Conservation (phyloP, 2,329 filamentous ascomycete genomes). For the Aspergillus puulaauensis region DNA sequence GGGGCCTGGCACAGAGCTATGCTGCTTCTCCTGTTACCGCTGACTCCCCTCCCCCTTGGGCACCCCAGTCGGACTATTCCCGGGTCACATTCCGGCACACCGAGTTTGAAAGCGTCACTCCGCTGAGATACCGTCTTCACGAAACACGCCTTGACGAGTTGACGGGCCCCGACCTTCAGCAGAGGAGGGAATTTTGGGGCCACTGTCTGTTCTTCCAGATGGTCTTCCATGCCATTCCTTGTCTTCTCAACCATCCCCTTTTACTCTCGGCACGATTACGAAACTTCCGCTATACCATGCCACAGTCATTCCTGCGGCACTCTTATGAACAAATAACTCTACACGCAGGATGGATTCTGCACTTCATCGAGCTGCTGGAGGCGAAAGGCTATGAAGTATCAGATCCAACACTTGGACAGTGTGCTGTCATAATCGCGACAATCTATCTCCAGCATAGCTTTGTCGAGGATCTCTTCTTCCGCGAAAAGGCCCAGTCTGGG, state of each 20-base stretch:
- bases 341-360: conserved; percentile 50
- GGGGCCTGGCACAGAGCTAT: conserved; percentile 48
- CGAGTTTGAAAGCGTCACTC: conserved; percentile 50
- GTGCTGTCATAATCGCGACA: conserved; percentile 49
- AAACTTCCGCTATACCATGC: conserved; percentile 49
- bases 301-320: conserved; percentile 52
- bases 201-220: conserved; percentile 51
- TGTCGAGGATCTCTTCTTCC: conserved; percentile 33
- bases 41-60: conserved; percentile 43
- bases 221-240: conserved; percentile 49
- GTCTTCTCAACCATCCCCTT: conserved; percentile 51
- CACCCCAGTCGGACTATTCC: conserved; percentile 48
- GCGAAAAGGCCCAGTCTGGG: conserved; percentile 36
- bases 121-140: conserved; percentile 48
- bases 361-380: conserved; percentile 46
- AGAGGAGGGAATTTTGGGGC: conserved; percentile 48
- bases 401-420: conserved; percentile 46
- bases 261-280: conserved; percentile 48
- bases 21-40: conserved; percentile 40
- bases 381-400: conserved; percentile 43
- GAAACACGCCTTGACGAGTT: conserved; percentile 45
- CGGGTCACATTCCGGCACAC: conserved; percentile 46
- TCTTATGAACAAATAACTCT: conserved; percentile 48
- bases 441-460: conserved; percentile 54
- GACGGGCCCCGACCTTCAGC: conserved; percentile 35